Base-by-base conservation (phyloP, 495 filamentous ascomycete species). In the Trichoderma virens region DNA sequence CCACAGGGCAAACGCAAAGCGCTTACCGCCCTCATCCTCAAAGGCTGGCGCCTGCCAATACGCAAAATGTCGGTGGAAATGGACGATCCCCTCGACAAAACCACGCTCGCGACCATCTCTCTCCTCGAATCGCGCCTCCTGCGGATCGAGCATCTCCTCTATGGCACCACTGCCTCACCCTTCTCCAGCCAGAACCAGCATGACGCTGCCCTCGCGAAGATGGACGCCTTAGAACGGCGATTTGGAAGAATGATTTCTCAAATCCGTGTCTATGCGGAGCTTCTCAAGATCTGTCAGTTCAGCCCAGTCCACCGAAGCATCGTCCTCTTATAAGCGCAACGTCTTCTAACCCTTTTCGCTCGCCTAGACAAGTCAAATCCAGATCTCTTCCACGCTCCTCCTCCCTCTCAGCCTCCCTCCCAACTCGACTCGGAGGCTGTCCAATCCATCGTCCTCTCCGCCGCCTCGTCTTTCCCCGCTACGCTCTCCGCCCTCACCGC, bases 401-500 rank as follows among this genome's bases (percentile, higher is more conserved):
- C 70, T 0, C 67, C 72, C n/a, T 66, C 70, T 18, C 62, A 71
- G 41, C 74, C 74, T 5, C 78, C 82, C 13, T 75, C 75, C 3
- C 72, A 77, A 30, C 74, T 81, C 28, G 64, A 74, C 35, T 63
- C 71, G 20, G 73, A 84, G 47, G 73, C 76, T 3, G 74, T 85
- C 11, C 73, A 86, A 62, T 85, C 90, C 18, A 89, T 91, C 9
- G 79, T 97, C 35, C 83, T 94, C 27, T 83, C 91, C 31, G 86
- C 87, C 54, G 89, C 90, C 0, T 81, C 89, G 16, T 80, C 84
- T 2, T 96, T 89, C 75, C 88, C 88, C 20, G 82, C 87, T 25
- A 91, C 88, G 0, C 86, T 88, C 6, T 96, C 92, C 0, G 86
- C 86, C 9, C 83, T 96, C 8, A 88, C 87, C n/a, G 88, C 89